Percentiles rank a stretch among this genome's conserved stretches.
phyloP scores from a whole-genome alignment of 2,329 filamentous ascomycete species.

The Sporothrix schenckii region DNA sequence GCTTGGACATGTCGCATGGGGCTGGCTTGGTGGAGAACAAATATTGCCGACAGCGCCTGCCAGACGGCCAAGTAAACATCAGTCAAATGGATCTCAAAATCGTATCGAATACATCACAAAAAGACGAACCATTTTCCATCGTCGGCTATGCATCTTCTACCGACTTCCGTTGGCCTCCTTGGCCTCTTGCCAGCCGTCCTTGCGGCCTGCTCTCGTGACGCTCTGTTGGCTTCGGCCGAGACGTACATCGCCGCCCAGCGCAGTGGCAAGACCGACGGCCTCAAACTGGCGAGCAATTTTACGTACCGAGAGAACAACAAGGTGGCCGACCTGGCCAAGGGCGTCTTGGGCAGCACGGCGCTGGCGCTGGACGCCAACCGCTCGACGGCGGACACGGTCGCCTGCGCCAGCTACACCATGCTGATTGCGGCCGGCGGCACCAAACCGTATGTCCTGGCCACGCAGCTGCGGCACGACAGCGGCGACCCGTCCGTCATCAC shows the following conservation, averaged over 20 bases:
- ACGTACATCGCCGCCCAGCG: constrained; percentile 39
- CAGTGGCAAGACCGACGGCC: constrained; percentile 35
- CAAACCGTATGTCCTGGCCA: constrained; percentile 44
- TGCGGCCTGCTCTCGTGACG: constrained; percentile 40
- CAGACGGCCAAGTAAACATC: background rate
- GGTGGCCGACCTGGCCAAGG: constrained; percentile 33
- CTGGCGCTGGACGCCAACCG: constrained; percentile 37
- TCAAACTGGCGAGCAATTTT: constrained; percentile 37
- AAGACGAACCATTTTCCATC: background rate
- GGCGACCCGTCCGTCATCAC: constrained; percentile 39
- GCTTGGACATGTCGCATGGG: no score
- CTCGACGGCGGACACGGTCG: constrained; percentile 41
- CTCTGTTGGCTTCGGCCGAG: constrained; percentile 38
- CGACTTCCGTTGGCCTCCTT: background rate
- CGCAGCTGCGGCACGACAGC: constrained; percentile 43
- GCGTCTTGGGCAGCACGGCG: constrained; percentile 30
- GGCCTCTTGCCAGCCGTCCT: constrained; percentile 7
- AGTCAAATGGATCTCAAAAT: background rate
- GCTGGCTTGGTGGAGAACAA: background rate
- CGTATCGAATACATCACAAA: no score
- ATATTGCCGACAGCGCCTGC: background rate
- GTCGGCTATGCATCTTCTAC: background rate
- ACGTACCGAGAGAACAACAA: constrained; percentile 41
- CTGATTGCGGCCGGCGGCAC: constrained; percentile 42
- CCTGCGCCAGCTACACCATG: constrained; percentile 46